Evolutionary conservation across 768 basidiomycete species (phyloP), one percentile per base, ranked within the genome.

Genomic region (Heimioporus sp.): DNA sequence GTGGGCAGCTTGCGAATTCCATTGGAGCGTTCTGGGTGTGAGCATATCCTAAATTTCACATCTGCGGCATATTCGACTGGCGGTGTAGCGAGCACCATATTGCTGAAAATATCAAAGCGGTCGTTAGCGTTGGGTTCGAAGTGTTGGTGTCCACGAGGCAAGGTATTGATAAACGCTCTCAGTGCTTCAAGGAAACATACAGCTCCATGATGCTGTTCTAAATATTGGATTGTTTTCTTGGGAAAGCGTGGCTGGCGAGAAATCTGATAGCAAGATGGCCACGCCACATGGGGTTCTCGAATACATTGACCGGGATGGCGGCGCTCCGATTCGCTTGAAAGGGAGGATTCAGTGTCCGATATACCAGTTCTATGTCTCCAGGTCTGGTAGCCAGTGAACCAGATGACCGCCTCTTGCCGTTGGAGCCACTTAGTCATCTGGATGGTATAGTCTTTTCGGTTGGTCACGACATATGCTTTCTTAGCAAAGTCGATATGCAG

Each of bases 391-490:
- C 15, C 24, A 24, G 20, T 30, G 43, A 72, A 70, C 2, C 53
- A 56, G 8, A 53, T 28, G 2, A 77, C 56, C 5, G 21, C 45
- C 16, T 54, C 55, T 10, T 56, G 52, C 3, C 28, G 10, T 11
- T 43, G 24, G 6, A 54, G 21, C 55, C 55, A 56, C 16, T 13
- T 43, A 1, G 42, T 54, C 52, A 56, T 54, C 16, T 56, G 55
- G 5, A 32, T 48, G 3, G 24, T 44, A 32, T 36, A 54, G 32
- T 48, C 47, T 32, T 65, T 59, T 24, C 64, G 15, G 50, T 70
- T 63, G 36, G 52, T 63, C 28, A 62, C 53, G 50, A 57, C 34
- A 54, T 64, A 58, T 36, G 65, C 44, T 4, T 56, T 36, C 53
- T 79, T 79, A 3, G 24, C 24, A 24, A 24, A 24, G 24, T 24